Conservation (phyloP, 1,284 basidiomycete genomes). For the Heliocybe sulcata region DNA sequence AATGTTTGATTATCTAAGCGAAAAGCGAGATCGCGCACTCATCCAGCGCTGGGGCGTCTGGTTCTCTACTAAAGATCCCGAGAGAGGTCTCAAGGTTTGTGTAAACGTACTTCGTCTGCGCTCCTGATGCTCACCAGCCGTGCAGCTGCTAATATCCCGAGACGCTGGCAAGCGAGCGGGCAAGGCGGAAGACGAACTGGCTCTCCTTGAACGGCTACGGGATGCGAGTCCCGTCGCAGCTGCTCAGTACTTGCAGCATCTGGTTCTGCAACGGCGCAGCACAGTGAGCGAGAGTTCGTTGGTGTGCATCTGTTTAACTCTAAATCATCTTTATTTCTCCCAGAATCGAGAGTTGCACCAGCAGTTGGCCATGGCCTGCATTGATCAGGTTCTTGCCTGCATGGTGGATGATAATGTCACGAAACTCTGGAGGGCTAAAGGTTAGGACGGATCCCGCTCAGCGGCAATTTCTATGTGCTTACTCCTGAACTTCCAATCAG, state of each 20-base stretch:
- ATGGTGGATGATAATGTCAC: conserved; percentile 41
- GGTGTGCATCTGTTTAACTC: neutral
- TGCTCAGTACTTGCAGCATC: conserved; percentile 70
- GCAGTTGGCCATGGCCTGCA: conserved; percentile 46
- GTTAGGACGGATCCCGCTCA: conserved; percentile 23
- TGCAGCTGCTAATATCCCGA: conserved; percentile 49
- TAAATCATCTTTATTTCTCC: neutral
- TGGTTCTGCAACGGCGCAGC: conserved; percentile 67
- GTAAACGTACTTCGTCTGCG: too few species aligned
- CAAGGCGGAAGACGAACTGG: conserved; percentile 48
- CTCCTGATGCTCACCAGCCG: neutral
- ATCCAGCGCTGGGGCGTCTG: conserved; percentile 76
- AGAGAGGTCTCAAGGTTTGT: conserved; percentile 64
- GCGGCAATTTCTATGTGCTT: neutral
- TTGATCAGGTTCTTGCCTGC: conserved; percentile 45
- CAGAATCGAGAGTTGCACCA: conserved; percentile 57
- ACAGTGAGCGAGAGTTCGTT: conserved; percentile 30
- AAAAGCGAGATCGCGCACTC: conserved; percentile 51
- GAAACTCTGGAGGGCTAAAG: conserved; percentile 70
- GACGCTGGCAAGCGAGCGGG: conserved; percentile 41
- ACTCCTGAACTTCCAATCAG: conserved; percentile 12
- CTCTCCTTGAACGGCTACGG: conserved; percentile 47
- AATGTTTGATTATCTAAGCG: conserved; percentile 59
- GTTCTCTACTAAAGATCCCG: conserved; percentile 65
- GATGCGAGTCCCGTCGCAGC: conserved; percentile 52